Evolutionary conservation across 2,329 filamentous ascomycete species (phyloP), one percentile per base, ranked within the genome.

Genomic region (Cordyceps pruinosa): DNA sequence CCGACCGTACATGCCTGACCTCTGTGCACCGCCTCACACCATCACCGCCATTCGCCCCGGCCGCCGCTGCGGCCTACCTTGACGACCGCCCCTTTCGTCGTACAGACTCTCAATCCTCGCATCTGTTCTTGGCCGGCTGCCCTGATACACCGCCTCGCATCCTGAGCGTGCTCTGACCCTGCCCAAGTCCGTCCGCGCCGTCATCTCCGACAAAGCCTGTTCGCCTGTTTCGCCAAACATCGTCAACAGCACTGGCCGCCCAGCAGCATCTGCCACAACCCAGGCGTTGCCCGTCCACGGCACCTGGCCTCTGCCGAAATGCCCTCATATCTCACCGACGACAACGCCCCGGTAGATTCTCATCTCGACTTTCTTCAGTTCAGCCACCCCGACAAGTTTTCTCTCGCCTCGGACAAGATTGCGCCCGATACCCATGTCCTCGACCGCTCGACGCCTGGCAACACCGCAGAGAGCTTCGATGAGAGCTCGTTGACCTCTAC

Each of bases 321-420:
- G 79, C 79, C 79, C 73, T 80, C 78, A 62, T 82, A 80, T 68
- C 66, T 81, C 62, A 73, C 73, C 67, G 73, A 79, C 69, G 70
- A 75, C 60, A 73, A 69, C 69, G 69, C 72, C 62, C 70, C 69
- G 62, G 70, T 72, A 62, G 74, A 74, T 65, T 71, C 69, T 57
- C 70, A 73, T 65, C 65, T 71, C 59, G 74, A 75, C 61, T 68
- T 78, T 58, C 68, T 78, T 61, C 68, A 77, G 56, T 71, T 79
- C 62, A 72, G 77, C 63, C 71, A 69, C 37, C 69, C 68, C 60
- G 71, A 70, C 61, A 70, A 70, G 50, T 71, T 75, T 61, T 66
- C 66, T 48, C 64, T 72, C 56, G 64, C 64, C 49, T 60, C 64
- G 48, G 63, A 65, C 60, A 72, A 72, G 60, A 66, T 68, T 58